Percentiles rank a stretch among this genome's conserved stretches.
These are phyloP conservation scores for Extremus antarcticus DNA, from an alignment of 495 filamentous ascomycete species.

Conservation along the genomic window DNA sequence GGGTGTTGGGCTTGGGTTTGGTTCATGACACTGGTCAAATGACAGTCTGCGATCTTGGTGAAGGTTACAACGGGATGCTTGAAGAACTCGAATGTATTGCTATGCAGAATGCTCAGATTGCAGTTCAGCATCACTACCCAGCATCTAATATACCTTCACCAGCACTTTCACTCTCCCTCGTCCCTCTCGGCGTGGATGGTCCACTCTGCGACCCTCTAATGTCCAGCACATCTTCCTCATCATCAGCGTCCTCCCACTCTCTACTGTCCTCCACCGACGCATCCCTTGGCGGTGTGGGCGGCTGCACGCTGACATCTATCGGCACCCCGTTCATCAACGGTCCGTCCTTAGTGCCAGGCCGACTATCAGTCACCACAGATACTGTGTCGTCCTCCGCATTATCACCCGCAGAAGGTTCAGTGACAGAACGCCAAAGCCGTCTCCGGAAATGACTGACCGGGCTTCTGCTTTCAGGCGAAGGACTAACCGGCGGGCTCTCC, in stretches of 20 bases:
- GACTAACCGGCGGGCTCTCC: conserved; percentile 19
- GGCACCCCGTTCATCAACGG: not conserved
- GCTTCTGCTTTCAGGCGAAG: conserved; percentile 18
- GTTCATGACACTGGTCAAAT: too few species aligned
- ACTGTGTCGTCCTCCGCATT: conserved; percentile 10
- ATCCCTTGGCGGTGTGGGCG: conserved; percentile 3
- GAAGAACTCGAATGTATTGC: not conserved
- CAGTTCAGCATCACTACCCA: not conserved
- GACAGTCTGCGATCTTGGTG: too few species aligned
- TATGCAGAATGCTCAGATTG: not conserved
- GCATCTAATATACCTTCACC: not conserved
- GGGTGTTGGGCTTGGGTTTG: too few species aligned
- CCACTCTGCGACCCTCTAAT: not conserved
- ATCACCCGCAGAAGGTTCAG: conserved; percentile 8
- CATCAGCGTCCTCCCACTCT: not conserved
- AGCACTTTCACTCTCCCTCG: not conserved
- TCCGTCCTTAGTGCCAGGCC: conserved; percentile 9
- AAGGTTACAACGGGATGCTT: too few species aligned
- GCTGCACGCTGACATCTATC: conserved; percentile 5
- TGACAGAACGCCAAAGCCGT: conserved; percentile 10
- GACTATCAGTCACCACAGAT: conserved; percentile 21
- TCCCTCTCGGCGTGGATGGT: not conserved
- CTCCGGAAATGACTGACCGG: conserved; percentile 12
- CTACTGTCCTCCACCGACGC: not conserved
- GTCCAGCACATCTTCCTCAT: not conserved